A percentile compares a stretch with the other conserved stretches of the same genome.
phyloP scores from a whole-genome alignment of 2,329 filamentous ascomycete species.

The Lasiodiplodia sp. region DNA sequence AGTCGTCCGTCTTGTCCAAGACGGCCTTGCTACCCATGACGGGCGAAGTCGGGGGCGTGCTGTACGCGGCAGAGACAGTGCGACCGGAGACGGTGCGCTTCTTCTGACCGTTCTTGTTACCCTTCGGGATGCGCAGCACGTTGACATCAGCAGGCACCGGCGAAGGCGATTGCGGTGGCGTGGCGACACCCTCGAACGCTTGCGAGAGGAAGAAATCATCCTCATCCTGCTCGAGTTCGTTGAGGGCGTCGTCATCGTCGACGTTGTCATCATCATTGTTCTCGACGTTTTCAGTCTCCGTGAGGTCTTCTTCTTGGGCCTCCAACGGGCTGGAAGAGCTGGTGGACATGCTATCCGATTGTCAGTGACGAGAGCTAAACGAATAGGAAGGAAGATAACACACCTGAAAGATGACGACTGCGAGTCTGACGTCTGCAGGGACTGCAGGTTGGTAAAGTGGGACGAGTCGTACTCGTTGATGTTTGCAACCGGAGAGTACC shows the following conservation, averaged over 20 bases:
- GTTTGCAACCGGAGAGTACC: conserved; percentile 27
- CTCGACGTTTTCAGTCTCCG: conserved; percentile 4
- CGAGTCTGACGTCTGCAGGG: conserved; percentile 20
- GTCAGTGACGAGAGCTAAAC: not conserved
- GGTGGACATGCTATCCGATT: not conserved
- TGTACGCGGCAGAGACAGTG: conserved; percentile 43
- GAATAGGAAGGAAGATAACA: not conserved
- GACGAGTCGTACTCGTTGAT: conserved; percentile 30
- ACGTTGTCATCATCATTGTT: not conserved
- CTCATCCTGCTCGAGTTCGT: conserved; percentile 39
- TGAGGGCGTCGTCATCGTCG: conserved; percentile 38
- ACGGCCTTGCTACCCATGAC: conserved; percentile 9
- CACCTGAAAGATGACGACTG: conserved; percentile 24
- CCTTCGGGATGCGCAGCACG: conserved; percentile 25
- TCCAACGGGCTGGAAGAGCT: conserved; percentile 8
- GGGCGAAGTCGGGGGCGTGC: conserved; percentile 48
- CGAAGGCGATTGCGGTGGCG: conserved; percentile 47
- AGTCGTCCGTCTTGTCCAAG: conserved; percentile 16
- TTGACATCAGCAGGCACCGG: conserved; percentile 38
- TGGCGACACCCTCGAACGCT: conserved; percentile 39
- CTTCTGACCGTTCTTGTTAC: conserved; percentile 15
- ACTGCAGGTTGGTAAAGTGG: conserved; percentile 25
- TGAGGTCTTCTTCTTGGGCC: not conserved
- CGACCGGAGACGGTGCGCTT: conserved; percentile 22
- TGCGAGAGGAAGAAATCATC: conserved; percentile 42